Evolutionary conservation across 305 asterid species (phyloP).

Genomic region (Stenogyne calaminthoides): DNA sequence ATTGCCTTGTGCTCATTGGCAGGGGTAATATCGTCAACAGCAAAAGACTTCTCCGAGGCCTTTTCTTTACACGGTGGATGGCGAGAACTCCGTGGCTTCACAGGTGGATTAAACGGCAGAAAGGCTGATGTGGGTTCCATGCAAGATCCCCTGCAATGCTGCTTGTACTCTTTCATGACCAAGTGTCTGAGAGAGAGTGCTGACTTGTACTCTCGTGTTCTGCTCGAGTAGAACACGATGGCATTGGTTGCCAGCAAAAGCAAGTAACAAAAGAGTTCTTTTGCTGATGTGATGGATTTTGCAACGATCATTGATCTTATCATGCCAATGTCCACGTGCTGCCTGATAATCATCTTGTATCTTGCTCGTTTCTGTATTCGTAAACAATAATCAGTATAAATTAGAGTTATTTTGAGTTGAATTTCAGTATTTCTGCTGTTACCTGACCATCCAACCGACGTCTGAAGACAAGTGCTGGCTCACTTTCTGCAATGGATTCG

Average conservation of each 20-base stretch:
- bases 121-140: slow-evolving; percentile 42
- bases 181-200: slow-evolving; percentile 56
- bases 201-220: slow-evolving; percentile 69
- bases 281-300: slow-evolving; percentile 46
- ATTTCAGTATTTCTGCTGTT: slow-evolving; percentile 20
- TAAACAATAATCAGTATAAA: not conserved
- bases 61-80: slow-evolving; percentile 29
- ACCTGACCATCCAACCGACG: slow-evolving; percentile 87
- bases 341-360: slow-evolving; percentile 58
- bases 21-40: slow-evolving; percentile 11
- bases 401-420: slow-evolving; percentile 36
- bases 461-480: slow-evolving; percentile 60
- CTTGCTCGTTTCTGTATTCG: slow-evolving; percentile 62
- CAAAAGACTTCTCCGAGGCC: slow-evolving; percentile 20
- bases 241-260: slow-evolving; percentile 72
- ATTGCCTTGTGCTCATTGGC: not conserved
- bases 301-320: slow-evolving; percentile 57
- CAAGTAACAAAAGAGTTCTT: slow-evolving; percentile 70
- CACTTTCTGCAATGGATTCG: slow-evolving; percentile 50
- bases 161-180: slow-evolving; percentile 52
- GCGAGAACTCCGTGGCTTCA: slow-evolving; percentile 65
- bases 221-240: slow-evolving; percentile 65
- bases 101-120: slow-evolving; percentile 54
- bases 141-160: slow-evolving; percentile 35
- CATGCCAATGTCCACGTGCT: slow-evolving; percentile 62